These are phyloP conservation scores for Grigorovia yakushimaensis DNA, from an alignment of 805 yeast species.

Conservation along the genomic window DNA sequence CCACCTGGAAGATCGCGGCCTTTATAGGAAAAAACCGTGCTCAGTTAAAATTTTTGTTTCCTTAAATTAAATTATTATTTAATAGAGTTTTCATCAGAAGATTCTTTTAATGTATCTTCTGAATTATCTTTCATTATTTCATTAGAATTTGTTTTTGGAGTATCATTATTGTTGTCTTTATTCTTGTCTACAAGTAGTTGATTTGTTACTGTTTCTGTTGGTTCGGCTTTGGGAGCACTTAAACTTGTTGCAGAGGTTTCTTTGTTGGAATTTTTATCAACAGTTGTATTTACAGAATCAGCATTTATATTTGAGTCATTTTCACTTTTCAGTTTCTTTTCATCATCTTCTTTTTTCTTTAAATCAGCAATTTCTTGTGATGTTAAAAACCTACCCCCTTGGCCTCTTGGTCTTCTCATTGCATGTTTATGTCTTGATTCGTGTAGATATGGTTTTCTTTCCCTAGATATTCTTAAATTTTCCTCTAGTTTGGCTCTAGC, in stretches of 20 bases:
- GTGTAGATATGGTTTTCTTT: constrained; percentile 87
- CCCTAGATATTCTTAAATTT: constrained; percentile 73
- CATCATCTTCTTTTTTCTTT: constrained; percentile 27
- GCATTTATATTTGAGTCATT: not conserved
- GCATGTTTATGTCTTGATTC: constrained; percentile 98
- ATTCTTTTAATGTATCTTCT: not conserved
- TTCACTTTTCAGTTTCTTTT: not conserved
- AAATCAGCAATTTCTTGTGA: constrained; percentile 72
- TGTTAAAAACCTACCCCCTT: constrained; percentile 93
- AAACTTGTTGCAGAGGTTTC: too few species aligned
- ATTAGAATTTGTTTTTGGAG: not conserved
- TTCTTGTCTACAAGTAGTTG: not conserved
- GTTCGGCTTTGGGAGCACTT: too few species aligned
- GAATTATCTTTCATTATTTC: not conserved
- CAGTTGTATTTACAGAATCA: not conserved
- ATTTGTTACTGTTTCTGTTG: not conserved
- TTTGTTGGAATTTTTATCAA: not conserved
- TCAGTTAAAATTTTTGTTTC: too few species aligned
- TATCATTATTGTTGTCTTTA: not conserved
- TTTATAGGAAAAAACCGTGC: too few species aligned
- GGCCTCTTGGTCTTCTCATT: constrained; percentile 98
- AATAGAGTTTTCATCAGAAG: not conserved
- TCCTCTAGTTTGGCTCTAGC: constrained; percentile 94
- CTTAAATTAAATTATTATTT: not conserved
- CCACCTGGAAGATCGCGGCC: too few species aligned